A percentile compares a stretch with the other conserved stretches of the same genome.
Conservation (phyloP, 2,329 filamentous ascomycete species). For the Hypoxylon sp. region DNA sequence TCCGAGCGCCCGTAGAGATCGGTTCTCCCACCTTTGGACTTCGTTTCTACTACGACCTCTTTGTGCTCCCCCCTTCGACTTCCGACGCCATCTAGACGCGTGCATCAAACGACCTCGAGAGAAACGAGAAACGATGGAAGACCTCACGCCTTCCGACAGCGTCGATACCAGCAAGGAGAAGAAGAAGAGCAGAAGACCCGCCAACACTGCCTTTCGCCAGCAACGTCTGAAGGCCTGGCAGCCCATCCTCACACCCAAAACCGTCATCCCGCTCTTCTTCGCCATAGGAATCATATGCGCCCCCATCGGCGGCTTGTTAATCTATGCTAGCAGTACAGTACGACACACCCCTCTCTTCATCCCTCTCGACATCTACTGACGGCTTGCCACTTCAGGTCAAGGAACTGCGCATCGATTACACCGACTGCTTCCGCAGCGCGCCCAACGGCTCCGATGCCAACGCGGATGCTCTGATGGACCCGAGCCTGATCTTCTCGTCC, state of each 20-base stretch:
- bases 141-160: conserved; percentile 59
- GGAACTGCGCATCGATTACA: conserved; percentile 92
- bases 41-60: background rate
- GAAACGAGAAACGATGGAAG: conserved; percentile 53
- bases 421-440: conserved; percentile 71
- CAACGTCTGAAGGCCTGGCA: conserved; percentile 99
- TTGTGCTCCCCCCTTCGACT: background rate
- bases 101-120: background rate
- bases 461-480: conserved; percentile 58
- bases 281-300: conserved; percentile 85
- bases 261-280: conserved; percentile 71
- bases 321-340: conserved; percentile 86
- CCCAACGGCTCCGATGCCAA: conserved; percentile 47
- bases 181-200: conserved; percentile 89
- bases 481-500: conserved; percentile 66
- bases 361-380: conserved; percentile 23
- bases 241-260: conserved; percentile 96
- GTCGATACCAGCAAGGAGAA: conserved; percentile 69
- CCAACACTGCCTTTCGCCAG: conserved; percentile 96
- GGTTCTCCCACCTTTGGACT: background rate
- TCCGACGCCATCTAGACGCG: background rate
- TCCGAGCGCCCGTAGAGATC: background rate
- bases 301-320: conserved; percentile 84
- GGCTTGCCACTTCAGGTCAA: conserved; percentile 68
- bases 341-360: conserved; percentile 31